Percentiles rank a stretch among this genome's conserved stretches.
phyloP scores from a whole-genome alignment of 257 asterid genomes.

The Solanum clarkiae region DNA sequence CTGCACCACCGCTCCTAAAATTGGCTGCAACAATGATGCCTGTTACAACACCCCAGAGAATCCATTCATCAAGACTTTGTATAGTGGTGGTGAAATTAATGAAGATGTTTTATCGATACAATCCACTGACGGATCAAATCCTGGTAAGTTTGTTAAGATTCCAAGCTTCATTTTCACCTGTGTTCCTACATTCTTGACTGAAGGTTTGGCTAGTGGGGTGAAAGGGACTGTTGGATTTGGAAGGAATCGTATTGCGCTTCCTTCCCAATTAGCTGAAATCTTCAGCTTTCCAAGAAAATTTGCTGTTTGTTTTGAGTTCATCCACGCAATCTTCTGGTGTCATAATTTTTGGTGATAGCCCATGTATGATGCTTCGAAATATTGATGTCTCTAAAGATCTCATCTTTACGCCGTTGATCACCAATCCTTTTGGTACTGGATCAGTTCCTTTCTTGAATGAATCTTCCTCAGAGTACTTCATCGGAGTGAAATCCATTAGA shows the following conservation, averaged over 20 bases:
- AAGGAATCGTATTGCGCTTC: constrained; percentile 1
- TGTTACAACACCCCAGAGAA: constrained; percentile 15
- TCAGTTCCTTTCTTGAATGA: not conserved
- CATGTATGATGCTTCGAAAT: not conserved
- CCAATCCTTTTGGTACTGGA: not conserved
- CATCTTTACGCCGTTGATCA: constrained; percentile 1
- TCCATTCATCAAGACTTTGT: constrained; percentile 6
- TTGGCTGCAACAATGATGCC: constrained; percentile 10
- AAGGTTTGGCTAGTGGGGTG: constrained; percentile 14
- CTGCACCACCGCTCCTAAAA: constrained; percentile 4
- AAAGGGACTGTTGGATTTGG: constrained; percentile 22
- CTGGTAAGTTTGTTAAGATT: not conserved
- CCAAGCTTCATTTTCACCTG: constrained; percentile 14
- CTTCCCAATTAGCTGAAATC: constrained; percentile 9
- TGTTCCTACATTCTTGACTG: constrained; percentile 9
- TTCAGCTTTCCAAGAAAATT: constrained; percentile 11
- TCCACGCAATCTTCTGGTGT: constrained; percentile 6
- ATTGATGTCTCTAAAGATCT: not conserved
- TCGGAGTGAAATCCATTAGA: constrained; percentile 23
- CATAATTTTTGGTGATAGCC: constrained; percentile 3
- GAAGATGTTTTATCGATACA: constrained; percentile 5
- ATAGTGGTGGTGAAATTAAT: constrained; percentile 8
- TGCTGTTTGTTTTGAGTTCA: constrained; percentile 19
- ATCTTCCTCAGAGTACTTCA: constrained; percentile 21
- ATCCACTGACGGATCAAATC: constrained; percentile 4